Conservation (phyloP, 768 basidiomycete genomes). For the Mycena leptocephala region DNA sequence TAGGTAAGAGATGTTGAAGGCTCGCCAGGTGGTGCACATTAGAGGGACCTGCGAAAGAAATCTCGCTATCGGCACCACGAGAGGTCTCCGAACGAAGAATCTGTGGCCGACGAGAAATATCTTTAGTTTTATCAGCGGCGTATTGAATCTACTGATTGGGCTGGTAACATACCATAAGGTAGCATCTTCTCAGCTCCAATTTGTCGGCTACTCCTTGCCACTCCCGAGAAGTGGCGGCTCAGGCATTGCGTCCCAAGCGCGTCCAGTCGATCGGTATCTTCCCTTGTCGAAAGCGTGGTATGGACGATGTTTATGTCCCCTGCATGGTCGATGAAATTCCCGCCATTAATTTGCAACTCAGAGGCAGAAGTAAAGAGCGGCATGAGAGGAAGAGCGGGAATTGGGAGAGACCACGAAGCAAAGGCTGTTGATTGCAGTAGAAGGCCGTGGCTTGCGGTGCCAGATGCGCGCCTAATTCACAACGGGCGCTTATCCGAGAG, state of each 20-base stretch:
- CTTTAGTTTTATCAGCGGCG: background rate
- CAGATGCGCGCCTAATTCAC: no score
- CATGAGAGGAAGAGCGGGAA: background rate
- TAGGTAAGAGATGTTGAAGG: no score
- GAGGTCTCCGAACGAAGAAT: background rate
- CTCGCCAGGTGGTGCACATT: no score
- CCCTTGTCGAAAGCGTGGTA: background rate
- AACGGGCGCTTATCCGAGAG: no score
- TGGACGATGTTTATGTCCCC: background rate
- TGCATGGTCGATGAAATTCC: background rate
- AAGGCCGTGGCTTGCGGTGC: no score
- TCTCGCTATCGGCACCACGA: no score
- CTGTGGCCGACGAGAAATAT: background rate
- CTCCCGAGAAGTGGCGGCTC: background rate
- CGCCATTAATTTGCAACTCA: background rate
- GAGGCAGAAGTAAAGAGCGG: background rate
- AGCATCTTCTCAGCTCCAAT: background rate
- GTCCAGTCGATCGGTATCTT: no score
- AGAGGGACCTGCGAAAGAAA: no score
- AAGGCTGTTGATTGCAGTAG: no score
- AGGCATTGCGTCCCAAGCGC: no score
- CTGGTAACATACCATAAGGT: background rate
- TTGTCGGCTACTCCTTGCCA: background rate
- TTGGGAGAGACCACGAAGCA: no score
- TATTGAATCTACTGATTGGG: background rate